Evolutionary conservation across 176 grass and related monocot species (phyloP).

Genomic region (Carex myosuroides): DNA sequence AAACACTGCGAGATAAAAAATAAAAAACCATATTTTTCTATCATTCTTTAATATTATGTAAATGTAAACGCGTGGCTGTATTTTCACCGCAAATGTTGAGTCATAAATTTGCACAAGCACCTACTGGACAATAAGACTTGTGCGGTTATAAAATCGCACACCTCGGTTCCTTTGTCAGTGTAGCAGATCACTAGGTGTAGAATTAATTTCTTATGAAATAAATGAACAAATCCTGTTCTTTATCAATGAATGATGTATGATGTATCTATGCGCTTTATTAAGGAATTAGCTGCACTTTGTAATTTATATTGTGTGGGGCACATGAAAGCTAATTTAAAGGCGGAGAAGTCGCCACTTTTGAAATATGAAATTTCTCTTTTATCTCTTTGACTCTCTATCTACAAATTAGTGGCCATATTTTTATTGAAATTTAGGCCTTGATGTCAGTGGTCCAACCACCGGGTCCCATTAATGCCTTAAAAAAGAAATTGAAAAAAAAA

Average conservation of each 20-base stretch:
- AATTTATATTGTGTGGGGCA: background rate
- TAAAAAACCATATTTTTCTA: too few species aligned
- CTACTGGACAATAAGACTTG: background rate
- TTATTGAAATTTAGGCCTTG: background rate
- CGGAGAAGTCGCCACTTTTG: background rate
- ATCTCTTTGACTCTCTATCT: background rate
- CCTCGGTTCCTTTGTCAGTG: background rate
- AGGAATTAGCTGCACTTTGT: background rate
- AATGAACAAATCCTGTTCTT: background rate
- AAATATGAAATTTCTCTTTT: background rate
- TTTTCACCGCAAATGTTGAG: background rate
- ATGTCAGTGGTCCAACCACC: constrained; percentile 13
- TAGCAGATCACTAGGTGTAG: background rate
- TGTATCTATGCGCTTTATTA: background rate
- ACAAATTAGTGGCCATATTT: background rate
- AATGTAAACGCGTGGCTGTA: background rate
- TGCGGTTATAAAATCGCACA: background rate
- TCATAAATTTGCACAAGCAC: background rate
- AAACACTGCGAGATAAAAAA: too few species aligned
- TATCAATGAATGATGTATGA: background rate
- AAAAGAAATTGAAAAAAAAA: background rate
- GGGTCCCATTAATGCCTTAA: constrained; percentile 1
- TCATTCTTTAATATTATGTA: too few species aligned
- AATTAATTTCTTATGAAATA: background rate
- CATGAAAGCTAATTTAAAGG: constrained; percentile 16